Evolutionary conservation across 2,329 filamentous ascomycete species (phyloP), one percentile per base, ranked within the genome.

Genomic region (Colletotrichum sp.): DNA sequence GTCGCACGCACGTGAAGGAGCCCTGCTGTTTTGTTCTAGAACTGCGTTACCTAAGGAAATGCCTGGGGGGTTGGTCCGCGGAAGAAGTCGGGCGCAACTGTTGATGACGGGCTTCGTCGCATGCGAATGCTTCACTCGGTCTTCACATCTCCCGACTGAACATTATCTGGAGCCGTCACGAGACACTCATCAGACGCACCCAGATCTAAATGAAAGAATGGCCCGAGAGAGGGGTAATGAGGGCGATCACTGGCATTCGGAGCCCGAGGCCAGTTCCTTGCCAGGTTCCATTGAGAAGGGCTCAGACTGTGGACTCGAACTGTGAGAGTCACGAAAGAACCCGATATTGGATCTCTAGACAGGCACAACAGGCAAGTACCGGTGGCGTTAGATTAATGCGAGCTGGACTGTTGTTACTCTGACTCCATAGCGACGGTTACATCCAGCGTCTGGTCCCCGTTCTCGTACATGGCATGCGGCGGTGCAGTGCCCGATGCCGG

Each of bases 401-500:
- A 52, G 44, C 44, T 52, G 44, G 44, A 52, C 44, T 52, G 44
- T 22, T 52, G 44, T 52, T 22, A 63, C 34, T n/a, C 30, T 19
- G 39, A 66, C 22, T 52, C 27, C 52, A 16, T 15, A 55, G 55
- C 25, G 36, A 16, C 13, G n/a, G 63, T 72, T 72, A 36, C 68
- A 72, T 44, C 60, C 48, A 64, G 15, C 9, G 28, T 34, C 44
- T 36, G 44, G 32, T 44, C 39, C 61, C 70, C 64, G 13, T 61
- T 39, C 12, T 36, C 61, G 52, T 67, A 59, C 70, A 73, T 68
- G 63, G n/a, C 59, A 68, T 64, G 70, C 73, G 59, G 64, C 70
- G 34, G 72, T 72, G 72, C 72, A 67, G 36, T 19, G 32, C 67
- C 68, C 72, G 61, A 63, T 67, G 63, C 55, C 55, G 63, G 63